Evolutionary conservation across 2,329 filamentous ascomycete genomes (phyloP), one percentile per base, ranked within the genome.

Genomic region (Microcyclosporella mali): DNA sequence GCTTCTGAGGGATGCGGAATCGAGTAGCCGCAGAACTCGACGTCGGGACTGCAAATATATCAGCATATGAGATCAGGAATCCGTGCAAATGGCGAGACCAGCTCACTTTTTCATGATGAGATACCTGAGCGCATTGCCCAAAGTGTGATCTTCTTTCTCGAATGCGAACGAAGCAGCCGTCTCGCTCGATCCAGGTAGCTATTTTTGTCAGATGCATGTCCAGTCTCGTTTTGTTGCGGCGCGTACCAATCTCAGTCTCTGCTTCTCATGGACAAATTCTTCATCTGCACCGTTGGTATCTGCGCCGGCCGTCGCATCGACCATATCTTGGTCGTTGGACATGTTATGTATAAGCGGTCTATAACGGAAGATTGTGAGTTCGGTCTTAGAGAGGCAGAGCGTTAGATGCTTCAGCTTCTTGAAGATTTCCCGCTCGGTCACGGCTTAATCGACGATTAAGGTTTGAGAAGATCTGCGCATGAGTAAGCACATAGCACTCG

Each of bases 91-190:
- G 1, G 17, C 27, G 17, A 16, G 28, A 29, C 19, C 3, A 21
- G 62, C 79, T 53, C 72, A 95, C 90, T 98, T 98, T 70, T 97
- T 97, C 86, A 95, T 95, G 59, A 98, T 94, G 51, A 95, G 84
- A 64, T 89, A 97, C 60, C 92, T 79, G 56, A 98, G 70, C 8
- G 89, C 88, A 67, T 98, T 98, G 19, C 92, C 92, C 40, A 98
- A 73, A 0, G 92, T 98, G 67, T 98, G 92, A 33, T 94, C 88
- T 70, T 98, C 92, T 34, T 87, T 82, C 47, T 85, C 80, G 58
- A 98, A 94, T 64, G 97, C 87, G 63, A 97, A 98, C 12, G 88
- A 95, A 21, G 92, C 92, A 3, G 89, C 89, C 7, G 84, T 90
- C 37, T 90, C 85, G 12, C 68, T 84, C 42, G 86, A 85, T 36